Evolutionary conservation across 2,329 filamentous ascomycete genomes (phyloP), one percentile per base, ranked within the genome.

Genomic region (Bipolaris cookei): DNA sequence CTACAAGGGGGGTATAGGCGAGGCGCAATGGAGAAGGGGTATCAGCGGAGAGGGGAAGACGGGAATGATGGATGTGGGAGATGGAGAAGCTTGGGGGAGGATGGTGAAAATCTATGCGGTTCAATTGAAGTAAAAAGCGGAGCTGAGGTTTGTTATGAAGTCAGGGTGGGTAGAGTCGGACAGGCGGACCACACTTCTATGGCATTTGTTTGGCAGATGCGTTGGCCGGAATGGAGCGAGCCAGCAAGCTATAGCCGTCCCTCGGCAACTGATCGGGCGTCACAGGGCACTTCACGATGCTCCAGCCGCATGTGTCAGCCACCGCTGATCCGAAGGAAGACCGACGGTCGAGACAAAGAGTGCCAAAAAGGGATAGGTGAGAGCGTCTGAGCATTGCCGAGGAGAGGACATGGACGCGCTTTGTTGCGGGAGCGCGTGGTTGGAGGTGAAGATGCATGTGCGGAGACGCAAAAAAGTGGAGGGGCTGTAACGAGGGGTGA

Each of bases 131-230:
- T 53, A 45, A 61, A 59, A 61, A 61, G 62, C 56, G 51, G 54
- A 51, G 43, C 53, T 61, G 58, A 54, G 57, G 56, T 49, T 64
- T 61, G 62, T 64, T 70, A 70, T 67, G 62, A 67, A 67, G 65
- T 70, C 64, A 70, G 64, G 62, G 67, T 75, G 74, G 74, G 68
- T 76, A 76, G 67, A 72, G 61, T 72, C 74, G 74, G 73, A 63
- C 71, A 69, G 64, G 68, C 72, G 72, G 72, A 73, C 65, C 63
- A 67, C 56, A 58, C 56, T 66, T 71, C 11, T 49, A 18, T 69
- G 73, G 68, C 69, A 71, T 70, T 66, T 65, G 65, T 65, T 70
- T 72, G 65, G 57, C 44, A 65, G 54, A 50, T 50, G 54, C 50
- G 62, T 58, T 65, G 66, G 69, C 66, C 70, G 68, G 67, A 66